Conservation (phyloP, 352 stramenopile genomes). For the Phytophthora capsici region DNA sequence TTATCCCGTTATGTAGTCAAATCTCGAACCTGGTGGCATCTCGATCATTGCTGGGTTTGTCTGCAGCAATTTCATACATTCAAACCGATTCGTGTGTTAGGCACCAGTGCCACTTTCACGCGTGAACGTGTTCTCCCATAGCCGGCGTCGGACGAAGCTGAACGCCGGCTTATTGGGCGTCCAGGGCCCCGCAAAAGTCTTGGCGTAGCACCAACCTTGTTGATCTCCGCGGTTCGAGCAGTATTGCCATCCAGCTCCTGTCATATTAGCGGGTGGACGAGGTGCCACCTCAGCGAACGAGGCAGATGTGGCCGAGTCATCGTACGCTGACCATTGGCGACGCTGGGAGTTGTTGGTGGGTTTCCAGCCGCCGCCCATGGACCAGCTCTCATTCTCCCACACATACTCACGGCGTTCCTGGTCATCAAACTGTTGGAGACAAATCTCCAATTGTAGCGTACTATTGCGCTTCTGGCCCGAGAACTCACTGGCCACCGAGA, state of each 20-base stretch:
- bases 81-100: constrained; percentile 17
- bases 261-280: constrained; percentile 41
- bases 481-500: constrained; percentile 55
- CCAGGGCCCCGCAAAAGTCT: constrained; percentile 66
- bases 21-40: constrained; percentile 1
- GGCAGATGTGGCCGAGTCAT: constrained; percentile 51
- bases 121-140: constrained; percentile 77
- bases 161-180: constrained; percentile 53
- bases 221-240: constrained; percentile 52
- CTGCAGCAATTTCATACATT: constrained; percentile 29
- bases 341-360: constrained; percentile 52
- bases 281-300: constrained; percentile 57
- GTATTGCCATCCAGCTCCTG: constrained; percentile 60
- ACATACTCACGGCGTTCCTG: constrained; percentile 48
- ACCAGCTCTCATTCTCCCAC: constrained; percentile 78
- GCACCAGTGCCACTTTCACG: constrained; percentile 12
- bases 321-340: constrained; percentile 60
- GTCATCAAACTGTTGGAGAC: constrained; percentile 44
- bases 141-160: constrained; percentile 66
- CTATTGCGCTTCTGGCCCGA: constrained; percentile 49
- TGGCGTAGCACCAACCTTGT: constrained; percentile 74
- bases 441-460: constrained; percentile 66
- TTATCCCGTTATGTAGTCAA: neutral
- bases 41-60: constrained; percentile 5
- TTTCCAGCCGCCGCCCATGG: constrained; percentile 52